Percentiles rank a stretch among this genome's conserved stretches.
Conservation (phyloP, 1,284 basidiomycete species). For the Ustilago bromivora region DNA sequence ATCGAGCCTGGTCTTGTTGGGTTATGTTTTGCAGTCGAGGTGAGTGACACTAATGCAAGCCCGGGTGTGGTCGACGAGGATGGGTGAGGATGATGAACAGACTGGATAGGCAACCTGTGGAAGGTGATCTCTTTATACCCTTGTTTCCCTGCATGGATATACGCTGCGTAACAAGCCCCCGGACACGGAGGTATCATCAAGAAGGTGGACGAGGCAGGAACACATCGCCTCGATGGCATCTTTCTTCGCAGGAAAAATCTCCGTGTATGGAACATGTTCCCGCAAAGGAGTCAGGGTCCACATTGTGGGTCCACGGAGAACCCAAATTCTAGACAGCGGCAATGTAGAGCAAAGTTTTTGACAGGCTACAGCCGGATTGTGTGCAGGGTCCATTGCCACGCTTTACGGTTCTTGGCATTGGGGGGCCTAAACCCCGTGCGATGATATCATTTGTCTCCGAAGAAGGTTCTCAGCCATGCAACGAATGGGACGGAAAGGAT, state of each 20-base stretch:
- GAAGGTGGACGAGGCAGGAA: neutral
- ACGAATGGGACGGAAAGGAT: neutral
- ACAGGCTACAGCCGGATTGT: neutral
- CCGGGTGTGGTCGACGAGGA: neutral
- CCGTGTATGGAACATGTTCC: neutral
- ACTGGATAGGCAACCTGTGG: neutral
- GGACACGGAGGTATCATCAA: neutral
- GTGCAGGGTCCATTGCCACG: neutral
- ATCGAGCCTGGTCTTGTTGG: slow-evolving; percentile 2
- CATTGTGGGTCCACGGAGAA: neutral
- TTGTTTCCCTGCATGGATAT: neutral
- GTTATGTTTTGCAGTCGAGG: neutral
- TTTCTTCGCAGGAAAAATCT: neutral
- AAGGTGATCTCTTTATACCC: neutral
- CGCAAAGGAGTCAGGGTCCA: neutral
- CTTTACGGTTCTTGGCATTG: neutral
- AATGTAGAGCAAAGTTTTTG: neutral
- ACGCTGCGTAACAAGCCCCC: neutral
- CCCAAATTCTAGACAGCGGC: neutral
- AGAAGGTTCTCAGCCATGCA: neutral
- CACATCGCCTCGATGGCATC: neutral
- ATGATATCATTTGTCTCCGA: neutral
- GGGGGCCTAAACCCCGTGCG: neutral
- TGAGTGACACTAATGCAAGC: neutral
- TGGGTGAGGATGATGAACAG: neutral